Conservation (phyloP, 441 rosid genomes). For the Rhodomyrtus psidioides region DNA sequence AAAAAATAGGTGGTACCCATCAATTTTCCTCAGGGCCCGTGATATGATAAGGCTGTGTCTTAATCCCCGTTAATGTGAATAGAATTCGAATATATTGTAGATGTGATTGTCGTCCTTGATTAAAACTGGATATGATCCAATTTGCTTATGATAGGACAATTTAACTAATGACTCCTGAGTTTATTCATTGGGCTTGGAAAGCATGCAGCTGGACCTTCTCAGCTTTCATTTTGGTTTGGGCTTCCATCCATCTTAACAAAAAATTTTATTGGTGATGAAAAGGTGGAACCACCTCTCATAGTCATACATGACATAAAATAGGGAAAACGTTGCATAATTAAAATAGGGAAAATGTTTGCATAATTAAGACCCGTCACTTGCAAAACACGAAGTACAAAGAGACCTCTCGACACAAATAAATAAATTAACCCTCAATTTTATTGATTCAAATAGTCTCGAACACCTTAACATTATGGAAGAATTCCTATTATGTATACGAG, state of each 20-base stretch:
- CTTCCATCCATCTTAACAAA: not conserved
- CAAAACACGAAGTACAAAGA: not conserved
- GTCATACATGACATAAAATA: not conserved
- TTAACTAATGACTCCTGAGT: not conserved
- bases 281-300: not conserved
- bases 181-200: not conserved
- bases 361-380: not conserved
- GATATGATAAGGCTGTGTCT: not conserved
- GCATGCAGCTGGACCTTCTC: not conserved
- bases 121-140: not conserved
- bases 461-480: not conserved
- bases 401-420: not conserved
- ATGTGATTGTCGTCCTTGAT: too few relatives aligned
- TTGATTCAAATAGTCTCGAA: not conserved
- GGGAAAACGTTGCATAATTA: not conserved
- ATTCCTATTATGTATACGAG: not conserved
- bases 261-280: not conserved
- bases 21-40: not conserved
- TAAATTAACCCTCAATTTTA: not conserved
- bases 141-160: not conserved
- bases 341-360: not conserved
- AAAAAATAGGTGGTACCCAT: not conserved
- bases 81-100: too few relatives aligned
- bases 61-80: not conserved
- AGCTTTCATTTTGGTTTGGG: not conserved